Evolutionary conservation across 2,329 filamentous ascomycete genomes (phyloP).

Genomic region (Claviceps pazoutovae): DNA sequence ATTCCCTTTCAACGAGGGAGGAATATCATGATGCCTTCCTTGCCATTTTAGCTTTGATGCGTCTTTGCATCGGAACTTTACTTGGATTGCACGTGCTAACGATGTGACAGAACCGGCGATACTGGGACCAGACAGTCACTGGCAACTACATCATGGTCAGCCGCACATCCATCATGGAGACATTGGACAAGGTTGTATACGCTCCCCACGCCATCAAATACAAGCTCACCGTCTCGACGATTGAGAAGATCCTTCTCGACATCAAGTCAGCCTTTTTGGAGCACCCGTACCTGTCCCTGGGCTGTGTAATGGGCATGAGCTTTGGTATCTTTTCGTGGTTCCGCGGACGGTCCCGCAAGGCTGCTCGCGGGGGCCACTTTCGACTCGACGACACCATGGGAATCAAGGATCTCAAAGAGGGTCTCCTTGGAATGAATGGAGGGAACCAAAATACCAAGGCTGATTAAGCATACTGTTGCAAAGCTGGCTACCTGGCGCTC

Average conservation of each 20-base stretch:
- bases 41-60: not conserved
- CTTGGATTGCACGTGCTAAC: not conserved
- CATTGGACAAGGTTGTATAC: slow-evolving; percentile 55
- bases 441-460: slow-evolving; percentile 23
- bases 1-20: not conserved
- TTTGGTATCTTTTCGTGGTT: slow-evolving; percentile 39
- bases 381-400: slow-evolving; percentile 42
- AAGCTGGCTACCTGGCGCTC: not conserved
- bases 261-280: slow-evolving; percentile 43
- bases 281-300: slow-evolving; percentile 44
- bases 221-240: slow-evolving; percentile 61
- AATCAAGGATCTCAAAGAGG: slow-evolving; percentile 46
- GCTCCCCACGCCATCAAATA: slow-evolving; percentile 57
- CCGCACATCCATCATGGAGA: slow-evolving; percentile 82
- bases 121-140: slow-evolving; percentile 86
- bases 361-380: slow-evolving; percentile 42
- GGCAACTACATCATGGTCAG: slow-evolving; percentile 83
- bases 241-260: slow-evolving; percentile 60
- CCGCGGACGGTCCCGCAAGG: slow-evolving; percentile 38
- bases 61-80: not conserved
- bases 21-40: not conserved
- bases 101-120: slow-evolving; percentile 59
- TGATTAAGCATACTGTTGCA: slow-evolving; percentile 12
- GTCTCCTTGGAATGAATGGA: slow-evolving; percentile 37
- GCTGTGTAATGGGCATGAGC: slow-evolving; percentile 42